A percentile compares a stretch with the other conserved stretches of the same genome.
Evolutionary conservation across 2,329 filamentous ascomycete species (phyloP).

Genomic region (Fusarium ambrosium): DNA sequence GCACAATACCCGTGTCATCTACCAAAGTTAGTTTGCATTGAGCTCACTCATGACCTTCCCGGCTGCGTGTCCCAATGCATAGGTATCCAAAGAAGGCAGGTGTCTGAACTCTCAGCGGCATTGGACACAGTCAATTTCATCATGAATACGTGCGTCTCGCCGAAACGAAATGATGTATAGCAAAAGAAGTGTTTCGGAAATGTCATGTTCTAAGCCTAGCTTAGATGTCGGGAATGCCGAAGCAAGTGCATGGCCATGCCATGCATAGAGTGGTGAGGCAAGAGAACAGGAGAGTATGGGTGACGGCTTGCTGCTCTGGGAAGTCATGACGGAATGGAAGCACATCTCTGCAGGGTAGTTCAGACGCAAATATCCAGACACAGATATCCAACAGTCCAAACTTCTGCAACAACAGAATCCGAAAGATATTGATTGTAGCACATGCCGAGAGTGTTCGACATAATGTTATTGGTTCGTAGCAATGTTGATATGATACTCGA

Average conservation of each 20-base stretch:
- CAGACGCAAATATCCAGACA: neutral
- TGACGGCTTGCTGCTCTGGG: neutral
- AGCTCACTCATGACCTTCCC: neutral
- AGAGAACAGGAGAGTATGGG: neutral
- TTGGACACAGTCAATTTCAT: neutral
- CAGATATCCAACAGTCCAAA: neutral
- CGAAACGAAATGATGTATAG: neutral
- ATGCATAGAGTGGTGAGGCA: neutral
- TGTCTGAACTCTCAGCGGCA: neutral
- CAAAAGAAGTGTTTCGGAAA: neutral
- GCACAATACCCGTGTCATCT: neutral
- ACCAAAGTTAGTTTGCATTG: neutral
- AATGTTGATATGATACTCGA: neutral
- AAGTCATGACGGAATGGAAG: neutral
- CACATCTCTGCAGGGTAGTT: neutral
- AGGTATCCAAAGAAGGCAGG: neutral
- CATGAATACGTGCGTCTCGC: neutral
- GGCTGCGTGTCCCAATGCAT: neutral
- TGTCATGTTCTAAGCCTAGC: neutral
- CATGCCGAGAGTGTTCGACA: neutral
- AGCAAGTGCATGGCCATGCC: neutral
- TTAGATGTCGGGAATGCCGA: neutral
- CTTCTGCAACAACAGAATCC: neutral
- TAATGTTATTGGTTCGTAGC: neutral
- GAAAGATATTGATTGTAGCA: neutral